Conservation (phyloP, 1,284 basidiomycete genomes). For the Apiotrichum montevideense region DNA sequence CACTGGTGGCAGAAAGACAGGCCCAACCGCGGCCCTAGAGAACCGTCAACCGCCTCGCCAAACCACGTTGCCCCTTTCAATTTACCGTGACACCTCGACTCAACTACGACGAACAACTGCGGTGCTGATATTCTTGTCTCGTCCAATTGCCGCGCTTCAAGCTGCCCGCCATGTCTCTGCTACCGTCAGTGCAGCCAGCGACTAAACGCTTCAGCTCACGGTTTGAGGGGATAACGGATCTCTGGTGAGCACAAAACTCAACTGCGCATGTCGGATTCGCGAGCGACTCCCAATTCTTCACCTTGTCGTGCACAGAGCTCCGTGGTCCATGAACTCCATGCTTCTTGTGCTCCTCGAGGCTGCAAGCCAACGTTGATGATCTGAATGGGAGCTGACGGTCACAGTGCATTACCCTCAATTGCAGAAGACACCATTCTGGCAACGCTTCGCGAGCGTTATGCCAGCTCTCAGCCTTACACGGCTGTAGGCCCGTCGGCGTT, state of each 20-base stretch:
- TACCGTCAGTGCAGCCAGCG: not conserved
- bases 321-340: too few species aligned
- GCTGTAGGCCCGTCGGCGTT: slow-evolving; percentile 62
- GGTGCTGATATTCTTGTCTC: not conserved
- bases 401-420: slow-evolving; percentile 34
- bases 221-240: slow-evolving; percentile 34
- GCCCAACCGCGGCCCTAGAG: too few species aligned
- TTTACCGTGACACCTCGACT: too few species aligned
- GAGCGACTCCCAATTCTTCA: too few species aligned
- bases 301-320: too few species aligned
- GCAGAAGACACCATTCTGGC: slow-evolving; percentile 50
- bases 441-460: slow-evolving; percentile 77
- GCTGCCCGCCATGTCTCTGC: slow-evolving; percentile 10
- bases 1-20: too few species aligned
- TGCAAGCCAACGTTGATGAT: too few species aligned
- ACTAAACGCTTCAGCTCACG: slow-evolving; percentile 22
- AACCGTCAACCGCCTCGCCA: too few species aligned
- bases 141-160: not conserved
- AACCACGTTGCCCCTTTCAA: too few species aligned
- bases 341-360: too few species aligned
- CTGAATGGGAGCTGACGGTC: not conserved
- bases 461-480: slow-evolving; percentile 76
- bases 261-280: too few species aligned
- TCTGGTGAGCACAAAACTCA: slow-evolving; percentile 24
- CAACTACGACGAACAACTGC: too few species aligned